These are phyloP conservation scores for Aspergillus saccharolyticus DNA, from an alignment of 495 filamentous ascomycete genomes.

Conservation along the genomic window DNA sequence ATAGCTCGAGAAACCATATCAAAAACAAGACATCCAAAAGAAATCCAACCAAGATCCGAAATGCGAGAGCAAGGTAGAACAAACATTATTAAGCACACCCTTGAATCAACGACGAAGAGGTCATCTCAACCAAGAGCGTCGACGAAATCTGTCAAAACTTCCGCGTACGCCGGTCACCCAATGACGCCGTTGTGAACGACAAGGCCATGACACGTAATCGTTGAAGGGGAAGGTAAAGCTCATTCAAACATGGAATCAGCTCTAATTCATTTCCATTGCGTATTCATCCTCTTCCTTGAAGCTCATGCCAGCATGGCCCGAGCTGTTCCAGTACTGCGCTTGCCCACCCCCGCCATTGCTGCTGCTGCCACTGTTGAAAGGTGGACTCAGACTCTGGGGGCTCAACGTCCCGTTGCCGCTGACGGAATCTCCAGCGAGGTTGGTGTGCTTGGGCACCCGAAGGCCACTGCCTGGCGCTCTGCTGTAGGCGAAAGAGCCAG, in stretches of 20 bases:
- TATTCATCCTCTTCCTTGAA: conserved; percentile 95
- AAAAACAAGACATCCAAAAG: conserved; percentile 15
- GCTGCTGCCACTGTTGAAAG: conserved; percentile 55
- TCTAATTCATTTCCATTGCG: conserved; percentile 68
- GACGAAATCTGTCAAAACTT: conserved; percentile 25
- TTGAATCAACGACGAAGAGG: conserved; percentile 12
- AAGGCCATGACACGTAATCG: conserved; percentile 27
- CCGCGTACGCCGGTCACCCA: conserved; percentile 32
- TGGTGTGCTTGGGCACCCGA: conserved; percentile 88
- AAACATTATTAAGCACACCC: conserved; percentile 13
- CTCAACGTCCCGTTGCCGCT: conserved; percentile 45
- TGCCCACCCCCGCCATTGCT: conserved; percentile 48
- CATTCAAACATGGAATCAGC: neutral
- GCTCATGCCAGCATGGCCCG: conserved; percentile 59
- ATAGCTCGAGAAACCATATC: conserved; percentile 4
- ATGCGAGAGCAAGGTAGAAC: conserved; percentile 1
- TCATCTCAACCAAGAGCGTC: conserved; percentile 7
- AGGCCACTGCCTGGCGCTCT: conserved; percentile 79
- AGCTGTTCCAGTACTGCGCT: conserved; percentile 66
- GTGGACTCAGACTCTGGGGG: conserved; percentile 67
- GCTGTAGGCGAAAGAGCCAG: conserved; percentile 70
- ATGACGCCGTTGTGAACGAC: conserved; percentile 42
- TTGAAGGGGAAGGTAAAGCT: conserved; percentile 11
- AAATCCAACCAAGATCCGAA: no score
- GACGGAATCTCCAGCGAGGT: conserved; percentile 75